Base-by-base conservation (phyloP, 2,329 filamentous ascomycete genomes). In the Falciphora oryzae region DNA sequence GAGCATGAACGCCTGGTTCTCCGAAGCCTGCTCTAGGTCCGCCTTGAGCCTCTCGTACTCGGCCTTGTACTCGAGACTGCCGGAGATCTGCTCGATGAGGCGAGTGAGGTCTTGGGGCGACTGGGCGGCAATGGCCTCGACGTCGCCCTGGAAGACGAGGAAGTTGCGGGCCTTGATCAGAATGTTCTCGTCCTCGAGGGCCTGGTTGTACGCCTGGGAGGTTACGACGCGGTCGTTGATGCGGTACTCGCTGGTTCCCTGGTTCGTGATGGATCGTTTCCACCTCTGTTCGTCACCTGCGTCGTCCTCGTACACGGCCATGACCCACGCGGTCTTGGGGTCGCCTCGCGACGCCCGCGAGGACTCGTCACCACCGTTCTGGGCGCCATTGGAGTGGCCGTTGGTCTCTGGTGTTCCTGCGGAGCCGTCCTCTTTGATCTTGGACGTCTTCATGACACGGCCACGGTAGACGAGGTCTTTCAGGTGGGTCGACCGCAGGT, bases 281-380 rank as follows among this genome's bases (percentile, higher is more conserved):
- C 95, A 99, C 70, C 89, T 88, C 74, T 97, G 93, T 76, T 96
- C 92, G 72, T 97, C 92, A 60, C 93, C 94, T 2, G 93, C 93
- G 74, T 99, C 95, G 73, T 99, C 95, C 75, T 97, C 93, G 76
- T 98, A 99, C 22, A 99, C 94, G 35, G 95, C 95, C 93, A 97
- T 98, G 18, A 99, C 96, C 94, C 94, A 99, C 3, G 95, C 96
- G 3, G 89, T 95, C 75, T 93, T 95, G 0, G 95, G 95, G 71
- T 99, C 94, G 68, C 87, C 86, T 50, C 86, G 88, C n/a, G 86
- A 88, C 64, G 87, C 83, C 64, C 86, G 83, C 8, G 82, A 82
- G 56, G 81, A 82, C 50, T 85, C 81, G 50, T 85, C 87, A 63
- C 88, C 86, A 44, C 82, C 83, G 27, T 83, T 83, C 56, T 85